Percentiles rank a stretch among this genome's conserved stretches.
Evolutionary conservation across 2,329 filamentous ascomycete genomes (phyloP).

Genomic region (Trichoderma citrinoviride): DNA sequence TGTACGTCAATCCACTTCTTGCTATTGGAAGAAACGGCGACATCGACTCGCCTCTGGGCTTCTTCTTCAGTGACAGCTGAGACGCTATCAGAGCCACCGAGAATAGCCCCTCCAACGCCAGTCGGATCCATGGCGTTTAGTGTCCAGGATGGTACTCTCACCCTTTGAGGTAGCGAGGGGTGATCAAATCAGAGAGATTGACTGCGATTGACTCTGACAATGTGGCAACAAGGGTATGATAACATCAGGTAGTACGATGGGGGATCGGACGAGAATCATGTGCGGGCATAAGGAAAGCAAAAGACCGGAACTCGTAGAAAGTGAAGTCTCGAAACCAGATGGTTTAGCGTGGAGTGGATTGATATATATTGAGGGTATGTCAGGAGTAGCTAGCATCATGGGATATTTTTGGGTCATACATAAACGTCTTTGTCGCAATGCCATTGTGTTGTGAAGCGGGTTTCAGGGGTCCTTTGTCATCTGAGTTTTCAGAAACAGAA

Average conservation of each 20-base stretch:
- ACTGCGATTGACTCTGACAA: neutral
- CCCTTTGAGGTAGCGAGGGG: neutral
- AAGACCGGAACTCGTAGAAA: neutral
- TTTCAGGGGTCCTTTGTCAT: constrained; percentile 15
- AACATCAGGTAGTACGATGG: no score
- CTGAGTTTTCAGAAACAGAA: neutral
- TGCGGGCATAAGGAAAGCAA: neutral
- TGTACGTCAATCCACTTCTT: constrained; percentile 30
- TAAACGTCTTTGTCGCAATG: neutral
- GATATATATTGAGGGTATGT: neutral
- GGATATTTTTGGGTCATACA: neutral
- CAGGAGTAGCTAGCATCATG: neutral
- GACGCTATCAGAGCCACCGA: neutral
- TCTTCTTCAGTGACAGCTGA: neutral
- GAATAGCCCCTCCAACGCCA: neutral
- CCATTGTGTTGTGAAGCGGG: neutral
- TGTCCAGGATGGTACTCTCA: neutral
- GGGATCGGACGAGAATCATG: no score
- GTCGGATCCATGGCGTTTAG: neutral
- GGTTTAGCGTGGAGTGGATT: neutral
- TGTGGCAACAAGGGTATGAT: no score
- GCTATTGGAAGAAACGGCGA: constrained; percentile 28
- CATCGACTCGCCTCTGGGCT: constrained; percentile 24
- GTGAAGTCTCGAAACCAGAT: no score
- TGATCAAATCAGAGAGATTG: neutral